Base-by-base conservation (phyloP, 2,329 filamentous ascomycete genomes). In the Acrodontium crateriforme region DNA sequence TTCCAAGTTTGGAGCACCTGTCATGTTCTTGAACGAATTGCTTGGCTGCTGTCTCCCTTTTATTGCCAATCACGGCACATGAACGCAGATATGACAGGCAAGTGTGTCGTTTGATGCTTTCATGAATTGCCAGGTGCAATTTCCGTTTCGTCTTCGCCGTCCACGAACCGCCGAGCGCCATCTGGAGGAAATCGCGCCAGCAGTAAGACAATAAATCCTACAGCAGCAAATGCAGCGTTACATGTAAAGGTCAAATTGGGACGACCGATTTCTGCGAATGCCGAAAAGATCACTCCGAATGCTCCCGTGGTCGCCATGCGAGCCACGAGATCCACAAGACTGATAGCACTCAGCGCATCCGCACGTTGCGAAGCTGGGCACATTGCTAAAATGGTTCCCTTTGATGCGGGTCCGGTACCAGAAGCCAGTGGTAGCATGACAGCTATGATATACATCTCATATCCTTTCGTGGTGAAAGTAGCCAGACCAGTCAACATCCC, bases 381-480 rank as follows among this genome's bases (percentile, higher is more conserved):
- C 73, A 81, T 76, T 31, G 77, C 69, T 0, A 78, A 66, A 34
- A 81, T 78, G n/a, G 76, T 72, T 1, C 76, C 77, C 39, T 81
- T 82, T 1, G 74, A 73, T 0, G 76, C 73, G 0, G 74, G 67
- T 0, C 74, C 76, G 0, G 75, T 75, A 0, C 77, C 77, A 0
- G 75, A 76, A 0, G 72, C 74, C 16, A 81, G 69, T 0, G 77
- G 77, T 0, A 82, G 59, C 1, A 80, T 46, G 15, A 69, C 64
- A 0, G 73, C 73, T 2, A 75, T 67, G 0, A 78, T 50, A 41
- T 78, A 81, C 25, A 81, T 70, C 39, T 82, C 75, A 72, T 74
- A 80, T 2, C 65, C 63, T 25, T 68, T 34, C 0, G 65, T 70
- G 0, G 74, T 71, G 36, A 79, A 74, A 0, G 70, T 67, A 0